These are phyloP conservation scores for Rubus parviflorus DNA, from an alignment of 306 rosid species.

Conservation along the genomic window DNA sequence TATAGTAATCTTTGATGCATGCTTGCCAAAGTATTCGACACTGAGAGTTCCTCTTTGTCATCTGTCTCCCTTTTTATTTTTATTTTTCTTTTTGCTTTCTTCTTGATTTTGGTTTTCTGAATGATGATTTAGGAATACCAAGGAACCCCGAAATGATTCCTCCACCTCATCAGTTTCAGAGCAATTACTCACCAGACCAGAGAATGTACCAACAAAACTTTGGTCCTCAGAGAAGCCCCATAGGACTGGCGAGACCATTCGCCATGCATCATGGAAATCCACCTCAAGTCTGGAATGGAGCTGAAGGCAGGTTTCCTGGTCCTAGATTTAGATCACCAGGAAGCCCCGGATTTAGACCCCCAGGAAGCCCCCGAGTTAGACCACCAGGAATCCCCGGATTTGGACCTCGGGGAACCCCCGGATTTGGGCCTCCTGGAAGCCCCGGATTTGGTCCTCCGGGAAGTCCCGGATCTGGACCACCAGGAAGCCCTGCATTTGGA, in stretches of 20 bases:
- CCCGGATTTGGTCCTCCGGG: too few relatives aligned
- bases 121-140: slow-evolving; percentile 46
- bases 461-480: too few relatives aligned
- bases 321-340: slow-evolving; percentile 39
- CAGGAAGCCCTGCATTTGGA: too few relatives aligned
- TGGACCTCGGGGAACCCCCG: not conserved
- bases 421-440: not conserved
- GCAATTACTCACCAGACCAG: slow-evolving; percentile 31
- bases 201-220: slow-evolving; percentile 35
- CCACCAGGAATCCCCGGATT: not conserved
- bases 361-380: slow-evolving; percentile 20
- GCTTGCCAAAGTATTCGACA: not conserved
- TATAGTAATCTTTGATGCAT: not conserved
- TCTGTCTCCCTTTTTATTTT: not conserved
- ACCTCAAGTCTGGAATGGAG: slow-evolving; percentile 45
- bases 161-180: slow-evolving; percentile 41
- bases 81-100: slow-evolving; percentile 18
- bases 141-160: slow-evolving; percentile 44
- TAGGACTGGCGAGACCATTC: slow-evolving; percentile 28
- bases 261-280: slow-evolving; percentile 25
- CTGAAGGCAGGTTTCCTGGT: slow-evolving; percentile 40
- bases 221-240: slow-evolving; percentile 35
- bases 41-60: not conserved
- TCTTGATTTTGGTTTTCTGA: slow-evolving; percentile 17
- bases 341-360: slow-evolving; percentile 43